A percentile compares a stretch with the other conserved stretches of the same genome.
These are phyloP conservation scores for Fusarium irregulare DNA, from an alignment of 2,329 filamentous ascomycete genomes.

Conservation along the genomic window DNA sequence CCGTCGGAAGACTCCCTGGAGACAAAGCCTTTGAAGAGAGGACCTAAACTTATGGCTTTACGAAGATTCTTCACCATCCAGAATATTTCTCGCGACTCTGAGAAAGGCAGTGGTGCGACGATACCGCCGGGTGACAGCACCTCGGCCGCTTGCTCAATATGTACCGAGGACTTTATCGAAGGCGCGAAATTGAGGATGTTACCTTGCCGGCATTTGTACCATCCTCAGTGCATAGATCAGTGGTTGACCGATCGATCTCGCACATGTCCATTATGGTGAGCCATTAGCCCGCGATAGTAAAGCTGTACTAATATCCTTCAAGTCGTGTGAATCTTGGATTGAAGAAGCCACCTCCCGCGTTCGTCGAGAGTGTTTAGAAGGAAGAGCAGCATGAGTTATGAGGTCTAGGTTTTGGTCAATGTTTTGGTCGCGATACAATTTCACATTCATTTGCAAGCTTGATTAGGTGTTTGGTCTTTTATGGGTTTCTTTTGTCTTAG, in stretches of 20 bases:
- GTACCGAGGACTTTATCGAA: conserved; percentile 22
- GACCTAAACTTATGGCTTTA: background rate
- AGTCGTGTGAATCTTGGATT: conserved; percentile 16
- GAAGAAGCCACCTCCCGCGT: background rate
- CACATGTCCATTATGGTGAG: conserved; percentile 38
- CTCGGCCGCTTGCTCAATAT: conserved; percentile 9
- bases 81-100: background rate
- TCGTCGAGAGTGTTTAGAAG: fast-evolving
- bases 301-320: background rate
- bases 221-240: conserved; percentile 36
- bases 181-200: background rate
- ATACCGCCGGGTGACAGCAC: background rate
- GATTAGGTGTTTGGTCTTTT: no score
- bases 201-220: conserved; percentile 32
- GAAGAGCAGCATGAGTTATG: background rate
- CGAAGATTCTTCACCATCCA: background rate
- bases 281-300: fast-evolving
- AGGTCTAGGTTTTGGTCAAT: background rate
- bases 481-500: background rate
- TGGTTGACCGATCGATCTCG: conserved; percentile 30
- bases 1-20: background rate
- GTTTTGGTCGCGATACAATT: background rate
- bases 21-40: background rate
- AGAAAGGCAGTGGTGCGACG: fast-evolving
- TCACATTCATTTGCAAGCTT: background rate